phyloP scores from a whole-genome alignment of 306 rosid genomes.

The Sesbania bispinosa region DNA sequence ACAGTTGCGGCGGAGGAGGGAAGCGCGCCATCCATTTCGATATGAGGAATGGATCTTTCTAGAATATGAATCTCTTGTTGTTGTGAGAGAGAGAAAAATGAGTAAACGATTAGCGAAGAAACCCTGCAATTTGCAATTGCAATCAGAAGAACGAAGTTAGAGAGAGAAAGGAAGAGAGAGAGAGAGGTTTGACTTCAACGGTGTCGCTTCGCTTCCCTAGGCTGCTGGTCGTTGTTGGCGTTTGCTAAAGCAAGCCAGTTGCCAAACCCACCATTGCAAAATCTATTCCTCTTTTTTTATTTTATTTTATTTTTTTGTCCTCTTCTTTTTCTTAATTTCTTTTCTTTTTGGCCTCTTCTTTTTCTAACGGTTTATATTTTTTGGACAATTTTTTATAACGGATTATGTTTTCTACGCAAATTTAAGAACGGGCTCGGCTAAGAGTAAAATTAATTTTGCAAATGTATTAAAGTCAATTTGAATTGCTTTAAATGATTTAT shows the following conservation, averaged over 20 bases:
- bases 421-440: too few relatives aligned
- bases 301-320: too few relatives aligned
- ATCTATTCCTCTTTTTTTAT: not conserved
- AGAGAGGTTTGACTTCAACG: constrained; percentile 26
- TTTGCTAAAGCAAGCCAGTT: not conserved
- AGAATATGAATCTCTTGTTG: not conserved
- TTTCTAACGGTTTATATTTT: too few relatives aligned
- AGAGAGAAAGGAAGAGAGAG: not conserved
- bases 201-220: not conserved
- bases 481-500: too few relatives aligned
- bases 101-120: too few relatives aligned
- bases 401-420: too few relatives aligned
- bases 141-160: not conserved
- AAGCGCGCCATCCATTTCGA: constrained; percentile 45
- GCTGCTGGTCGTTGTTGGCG: constrained; percentile 24
- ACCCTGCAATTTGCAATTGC: too few relatives aligned
- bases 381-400: too few relatives aligned
- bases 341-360: too few relatives aligned
- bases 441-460: too few relatives aligned
- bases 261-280: not conserved
- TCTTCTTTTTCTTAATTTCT: too few relatives aligned
- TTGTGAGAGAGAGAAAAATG: not conserved
- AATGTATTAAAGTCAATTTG: too few relatives aligned
- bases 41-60: constrained; percentile 17
- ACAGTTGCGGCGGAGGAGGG: constrained; percentile 35